These are phyloP conservation scores for Didymellaceae sp. DNA, from an alignment of 2,329 filamentous ascomycete species.

Conservation along the genomic window DNA sequence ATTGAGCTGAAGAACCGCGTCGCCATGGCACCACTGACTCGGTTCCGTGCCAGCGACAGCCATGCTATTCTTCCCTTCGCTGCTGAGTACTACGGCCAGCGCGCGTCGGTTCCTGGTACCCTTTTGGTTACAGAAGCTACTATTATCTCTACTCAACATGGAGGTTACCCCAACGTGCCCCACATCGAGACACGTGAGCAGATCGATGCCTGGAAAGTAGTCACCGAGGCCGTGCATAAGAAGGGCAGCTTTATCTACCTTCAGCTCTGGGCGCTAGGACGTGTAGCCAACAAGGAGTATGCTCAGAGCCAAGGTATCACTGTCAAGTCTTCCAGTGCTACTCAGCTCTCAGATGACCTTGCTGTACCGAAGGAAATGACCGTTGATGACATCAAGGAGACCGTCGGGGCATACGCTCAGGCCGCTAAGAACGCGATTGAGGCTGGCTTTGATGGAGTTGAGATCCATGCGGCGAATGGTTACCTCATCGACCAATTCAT, in stretches of 20 bases:
- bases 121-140: conserved; percentile 66
- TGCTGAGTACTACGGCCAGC: conserved; percentile 62
- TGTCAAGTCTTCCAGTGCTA: conserved; percentile 43
- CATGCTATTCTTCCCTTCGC: conserved; percentile 55
- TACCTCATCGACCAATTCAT: conserved; percentile 73
- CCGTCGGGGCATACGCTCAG: conserved; percentile 48
- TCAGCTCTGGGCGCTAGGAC: conserved; percentile 69
- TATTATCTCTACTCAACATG: conserved; percentile 56
- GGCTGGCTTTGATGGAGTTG: conserved; percentile 68
- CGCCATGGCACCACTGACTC: conserved; percentile 47
- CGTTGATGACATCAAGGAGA: conserved; percentile 49
- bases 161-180: conserved; percentile 60
- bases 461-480: conserved; percentile 65
- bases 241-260: conserved; percentile 67
- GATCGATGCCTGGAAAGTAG: conserved; percentile 64
- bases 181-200: conserved; percentile 60
- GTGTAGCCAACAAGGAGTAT: conserved; percentile 55
- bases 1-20: conserved; percentile 45
- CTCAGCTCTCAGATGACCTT: conserved; percentile 51
- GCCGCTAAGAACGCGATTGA: conserved; percentile 55
- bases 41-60: conserved; percentile 55
- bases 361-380: conserved; percentile 49
- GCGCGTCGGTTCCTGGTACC: conserved; percentile 60
- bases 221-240: conserved; percentile 68
- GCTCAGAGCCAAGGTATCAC: conserved; percentile 46